A percentile compares a stretch with the other conserved stretches of the same genome.
Evolutionary conservation across 2,329 filamentous ascomycete species (phyloP).

Genomic region (Shiraia sp.): DNA sequence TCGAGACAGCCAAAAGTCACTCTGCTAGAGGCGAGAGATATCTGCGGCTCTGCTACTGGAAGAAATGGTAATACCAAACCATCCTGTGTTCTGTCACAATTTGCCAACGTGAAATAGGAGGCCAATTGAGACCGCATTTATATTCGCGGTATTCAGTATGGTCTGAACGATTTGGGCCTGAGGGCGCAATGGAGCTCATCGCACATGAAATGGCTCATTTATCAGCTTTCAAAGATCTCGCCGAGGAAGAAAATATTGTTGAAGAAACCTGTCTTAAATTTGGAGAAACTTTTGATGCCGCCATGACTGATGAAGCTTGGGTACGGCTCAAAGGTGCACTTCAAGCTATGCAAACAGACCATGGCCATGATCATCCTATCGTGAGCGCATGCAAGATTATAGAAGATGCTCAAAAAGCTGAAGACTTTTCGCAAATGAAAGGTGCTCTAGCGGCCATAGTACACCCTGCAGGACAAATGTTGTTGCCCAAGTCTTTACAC

Average conservation of each 20-base stretch:
- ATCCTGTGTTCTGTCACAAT: not conserved
- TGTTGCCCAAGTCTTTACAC: not conserved
- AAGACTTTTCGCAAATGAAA: conserved; percentile 15
- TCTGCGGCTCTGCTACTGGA: conserved; percentile 13
- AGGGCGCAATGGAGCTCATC: conserved; percentile 16
- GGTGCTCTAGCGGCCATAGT: conserved; percentile 9
- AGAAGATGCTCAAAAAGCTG: conserved; percentile 1
- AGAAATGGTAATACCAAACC: conserved; percentile 8
- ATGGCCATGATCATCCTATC: conserved; percentile 10
- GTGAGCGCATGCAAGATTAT: conserved; percentile 9
- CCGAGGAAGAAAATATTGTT: conserved; percentile 9
- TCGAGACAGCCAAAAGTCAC: conserved; percentile 11
- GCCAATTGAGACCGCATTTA: conserved; percentile 13
- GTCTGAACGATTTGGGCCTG: conserved; percentile 9
- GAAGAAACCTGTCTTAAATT: conserved; percentile 15
- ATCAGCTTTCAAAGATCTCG: conserved; percentile 7
- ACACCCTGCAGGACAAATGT: conserved; percentile 14
- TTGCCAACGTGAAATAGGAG: conserved; percentile 6
- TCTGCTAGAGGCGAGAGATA: conserved; percentile 13
- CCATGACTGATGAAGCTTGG: conserved; percentile 18
- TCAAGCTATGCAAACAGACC: conserved; percentile 11
- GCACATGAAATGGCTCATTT: conserved; percentile 13
- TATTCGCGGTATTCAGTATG: conserved; percentile 15
- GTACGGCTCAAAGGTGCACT: conserved; percentile 10
- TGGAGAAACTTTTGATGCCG: conserved; percentile 16